phyloP scores from a whole-genome alignment of 331 rosid genomes.

The Malus hybrid region DNA sequence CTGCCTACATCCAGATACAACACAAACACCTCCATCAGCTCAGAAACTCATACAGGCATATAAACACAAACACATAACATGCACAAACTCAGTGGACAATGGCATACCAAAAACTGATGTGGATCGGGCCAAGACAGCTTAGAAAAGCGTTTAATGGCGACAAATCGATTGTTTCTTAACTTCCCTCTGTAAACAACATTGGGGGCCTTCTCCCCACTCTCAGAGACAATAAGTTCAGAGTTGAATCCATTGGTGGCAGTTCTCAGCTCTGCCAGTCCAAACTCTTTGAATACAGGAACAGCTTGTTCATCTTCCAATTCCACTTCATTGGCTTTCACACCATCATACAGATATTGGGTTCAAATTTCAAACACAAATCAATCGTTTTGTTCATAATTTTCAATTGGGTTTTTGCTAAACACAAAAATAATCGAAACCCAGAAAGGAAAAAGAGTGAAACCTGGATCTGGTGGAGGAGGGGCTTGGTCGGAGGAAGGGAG shows the following conservation, averaged over 20 bases:
- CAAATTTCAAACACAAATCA: not conserved
- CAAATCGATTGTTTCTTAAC: constrained; percentile 23
- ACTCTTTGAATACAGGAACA: constrained; percentile 25
- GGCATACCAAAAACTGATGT: constrained; percentile 28
- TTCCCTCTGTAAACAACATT: constrained; percentile 35
- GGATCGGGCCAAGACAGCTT: constrained; percentile 36
- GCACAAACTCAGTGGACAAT: not conserved
- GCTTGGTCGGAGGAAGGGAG: constrained; percentile 22
- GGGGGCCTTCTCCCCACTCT: constrained; percentile 39
- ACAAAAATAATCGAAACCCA: not conserved
- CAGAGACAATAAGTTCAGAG: constrained; percentile 26
- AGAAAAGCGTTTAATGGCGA: constrained; percentile 32
- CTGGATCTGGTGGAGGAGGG: constrained; percentile 32
- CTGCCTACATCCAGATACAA: constrained; percentile 20
- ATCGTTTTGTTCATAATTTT: not conserved
- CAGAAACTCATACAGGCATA: not conserved
- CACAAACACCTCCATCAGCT: not conserved
- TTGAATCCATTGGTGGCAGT: constrained; percentile 33
- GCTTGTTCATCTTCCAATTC: constrained; percentile 18
- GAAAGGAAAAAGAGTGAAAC: not conserved
- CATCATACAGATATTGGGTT: not conserved
- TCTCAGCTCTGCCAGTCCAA: constrained; percentile 22
- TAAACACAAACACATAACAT: not conserved
- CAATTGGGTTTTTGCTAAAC: not conserved
- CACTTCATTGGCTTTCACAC: constrained; percentile 17